Conservation (phyloP, 371 early-diverging fungal genomes). For the Mucor velutinosus region DNA sequence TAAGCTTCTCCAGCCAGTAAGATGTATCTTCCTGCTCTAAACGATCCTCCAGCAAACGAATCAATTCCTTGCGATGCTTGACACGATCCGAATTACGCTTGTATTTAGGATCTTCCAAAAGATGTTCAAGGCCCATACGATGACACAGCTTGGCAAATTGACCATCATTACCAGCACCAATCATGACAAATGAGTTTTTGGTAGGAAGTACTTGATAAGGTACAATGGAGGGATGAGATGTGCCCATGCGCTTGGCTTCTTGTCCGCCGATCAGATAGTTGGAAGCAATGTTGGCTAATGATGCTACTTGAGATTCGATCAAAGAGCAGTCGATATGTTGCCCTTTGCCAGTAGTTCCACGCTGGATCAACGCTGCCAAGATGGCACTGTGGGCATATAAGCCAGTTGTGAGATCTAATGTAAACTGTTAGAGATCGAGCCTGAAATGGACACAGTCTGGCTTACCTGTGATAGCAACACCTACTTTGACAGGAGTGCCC, state of each 20-base stretch:
- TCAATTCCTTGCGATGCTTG: conserved; percentile 66
- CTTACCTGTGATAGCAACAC: conserved; percentile 91
- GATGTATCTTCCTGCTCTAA: conserved; percentile 55
- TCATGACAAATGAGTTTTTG: conserved; percentile 81
- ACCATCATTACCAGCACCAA: conserved; percentile 89
- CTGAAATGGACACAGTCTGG: neutral
- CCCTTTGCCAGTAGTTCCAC: conserved; percentile 68
- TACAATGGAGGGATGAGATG: conserved; percentile 88
- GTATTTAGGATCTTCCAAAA: conserved; percentile 57
- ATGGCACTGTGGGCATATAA: conserved; percentile 89
- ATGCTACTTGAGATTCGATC: conserved; percentile 84
- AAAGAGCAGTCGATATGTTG: conserved; percentile 88
- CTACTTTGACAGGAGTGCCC: conserved; percentile 90
- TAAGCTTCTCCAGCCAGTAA: conserved; percentile 68
- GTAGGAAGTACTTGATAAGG: conserved; percentile 90
- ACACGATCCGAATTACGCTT: conserved; percentile 75
- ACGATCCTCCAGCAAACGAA: conserved; percentile 52
- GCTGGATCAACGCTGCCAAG: conserved; percentile 81
- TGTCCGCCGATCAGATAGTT: conserved; percentile 81
- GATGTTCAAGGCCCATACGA: conserved; percentile 50
- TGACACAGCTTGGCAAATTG: conserved; percentile 75
- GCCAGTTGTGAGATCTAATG: conserved; percentile 74
- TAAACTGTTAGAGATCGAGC: neutral
- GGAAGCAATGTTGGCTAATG: conserved; percentile 87
- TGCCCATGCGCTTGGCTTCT: conserved; percentile 86